phyloP scores from a whole-genome alignment of 2,329 filamentous ascomycete genomes.

The Elsinoe australis region DNA sequence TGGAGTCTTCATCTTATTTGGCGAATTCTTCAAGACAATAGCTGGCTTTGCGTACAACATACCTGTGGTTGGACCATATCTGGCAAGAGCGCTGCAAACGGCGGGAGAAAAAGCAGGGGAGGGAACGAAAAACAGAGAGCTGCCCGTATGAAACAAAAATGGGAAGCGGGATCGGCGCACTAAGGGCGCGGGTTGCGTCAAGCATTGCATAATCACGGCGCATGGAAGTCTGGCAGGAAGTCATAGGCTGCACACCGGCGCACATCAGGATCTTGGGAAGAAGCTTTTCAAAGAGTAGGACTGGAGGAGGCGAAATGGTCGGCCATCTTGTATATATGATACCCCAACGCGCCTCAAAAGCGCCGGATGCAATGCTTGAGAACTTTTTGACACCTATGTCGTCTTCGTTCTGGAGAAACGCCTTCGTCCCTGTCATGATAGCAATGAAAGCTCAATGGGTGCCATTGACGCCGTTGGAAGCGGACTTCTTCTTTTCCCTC shows the following conservation, averaged over 20 bases:
- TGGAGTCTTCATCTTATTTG: slow-evolving; percentile 87
- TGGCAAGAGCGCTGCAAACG: slow-evolving; percentile 65
- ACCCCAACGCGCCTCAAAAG: neutral
- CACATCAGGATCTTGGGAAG: no score
- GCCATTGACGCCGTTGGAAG: slow-evolving; percentile 24
- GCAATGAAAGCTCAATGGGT: slow-evolving; percentile 21
- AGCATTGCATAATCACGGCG: no score
- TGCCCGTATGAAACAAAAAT: slow-evolving; percentile 56
- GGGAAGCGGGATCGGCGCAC: neutral
- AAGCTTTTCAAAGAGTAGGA: no score
- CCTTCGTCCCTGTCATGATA: neutral
- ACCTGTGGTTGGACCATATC: slow-evolving; percentile 79
- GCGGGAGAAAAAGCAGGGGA: slow-evolving; percentile 61
- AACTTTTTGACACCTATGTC: neutral
- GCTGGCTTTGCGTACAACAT: slow-evolving; percentile 77
- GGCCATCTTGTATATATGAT: neutral
- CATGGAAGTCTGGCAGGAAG: no score
- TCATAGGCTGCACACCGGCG: no score
- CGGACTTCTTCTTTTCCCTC: slow-evolving; percentile 42
- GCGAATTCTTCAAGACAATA: slow-evolving; percentile 91
- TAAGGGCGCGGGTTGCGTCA: no score
- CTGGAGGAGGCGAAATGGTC: neutral
- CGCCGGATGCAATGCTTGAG: slow-evolving; percentile 7
- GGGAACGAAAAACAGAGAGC: slow-evolving; percentile 63
- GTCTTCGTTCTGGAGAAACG: neutral